Evolutionary conservation across 129 eudicot species (phyloP), one percentile per base, ranked within the genome.

Genomic region (Gnaphalium uliginosum): DNA sequence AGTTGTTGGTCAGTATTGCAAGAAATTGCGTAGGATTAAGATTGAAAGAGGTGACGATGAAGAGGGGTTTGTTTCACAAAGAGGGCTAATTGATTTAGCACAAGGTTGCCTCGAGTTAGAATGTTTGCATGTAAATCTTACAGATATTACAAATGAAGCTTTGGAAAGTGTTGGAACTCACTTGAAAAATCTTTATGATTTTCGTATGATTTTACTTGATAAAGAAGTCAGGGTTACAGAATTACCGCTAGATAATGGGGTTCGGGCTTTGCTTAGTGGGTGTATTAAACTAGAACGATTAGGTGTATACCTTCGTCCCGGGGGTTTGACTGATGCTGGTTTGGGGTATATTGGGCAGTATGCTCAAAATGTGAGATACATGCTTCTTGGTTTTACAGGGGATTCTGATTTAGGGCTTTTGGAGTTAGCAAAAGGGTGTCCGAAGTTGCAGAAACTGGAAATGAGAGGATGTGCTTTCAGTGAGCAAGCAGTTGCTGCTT

Each of bases 381-480:
- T 92, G 94, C 92, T 92, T 79, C 83, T 92, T 56, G 98, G 98
- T 41, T 85, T 80, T 71, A 87, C 89, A 1, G 98, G 98, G 14
- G 87, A 86, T 48, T 82, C 96, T 1, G 96, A 92, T 79, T 79
- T 53, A 15, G 98, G 98, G 17, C 87, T 92, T 46, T 14, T 87
- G 53, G 92, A 75, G 67, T 83, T 92, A n/a, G 88, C 94, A 24
- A 84, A 73, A 80, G 96, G 98, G 57, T 92, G 96, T 64, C 98
- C 90, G 0, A 90, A 86, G 41, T 35, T 89, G 81, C 88, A 86
- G 72, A 92, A 87, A 79, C 81, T 92, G 23, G 98, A 92, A 70
- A 74, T 92, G 87, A 81, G 95, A 71, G 96, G 89, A 2, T 89
- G 94, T 60, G 78, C 73, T 23, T 92, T 92, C 54, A 89, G 93